Base-by-base conservation (phyloP, 1,284 basidiomycete genomes). In the Golubevia pallescens region DNA sequence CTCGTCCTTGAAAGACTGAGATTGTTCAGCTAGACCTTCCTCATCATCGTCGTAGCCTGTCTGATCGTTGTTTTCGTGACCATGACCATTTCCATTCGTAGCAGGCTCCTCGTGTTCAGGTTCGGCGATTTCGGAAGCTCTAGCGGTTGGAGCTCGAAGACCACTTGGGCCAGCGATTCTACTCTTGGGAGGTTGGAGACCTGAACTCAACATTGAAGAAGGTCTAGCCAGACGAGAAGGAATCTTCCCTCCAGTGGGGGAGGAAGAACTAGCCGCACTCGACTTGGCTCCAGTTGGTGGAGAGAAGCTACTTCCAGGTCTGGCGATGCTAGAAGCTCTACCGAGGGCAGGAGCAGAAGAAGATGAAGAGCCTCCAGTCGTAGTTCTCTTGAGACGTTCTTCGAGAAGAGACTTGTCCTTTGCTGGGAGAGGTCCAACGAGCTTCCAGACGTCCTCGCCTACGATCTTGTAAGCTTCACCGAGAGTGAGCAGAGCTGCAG, bases 341-440 rank as follows among this genome's bases (percentile, higher is more conserved):
- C 62, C n/a, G 51, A 65, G 14, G 21, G 19, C 24, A 57, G 67
- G 55, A 28, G 62, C 59, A 10, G 59, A 63, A 55, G 58, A 0
- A n/a, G 67, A 51, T 2, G 62, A 23, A 0, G 59, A 59, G n/a
- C 55, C 58, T 0, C 62, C 71, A 38, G 59, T 91, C 20, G 91
- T 88, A 6, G 94, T 91, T 53, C 94, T 91, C 70, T 93, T 92
- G 20, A 97, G 87, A 16, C 94, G 90, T 82, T 96, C 95, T 84
- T 96, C 94, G 28, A 97, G 88, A 78, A 96, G 92, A 14, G 93
- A 93, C 84, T 92, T 93, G 77, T 96, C 94, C 84, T 95, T 96
- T 1, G 92, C 88, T 38, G 92, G 90, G 52, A 97, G 86, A 2
- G 88, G 80, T 1, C 93, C 93, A 48, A 95, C 92, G 10, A 92